phyloP scores from a whole-genome alignment of 2,329 filamentous ascomycete species.

The Neonectria hederae region DNA sequence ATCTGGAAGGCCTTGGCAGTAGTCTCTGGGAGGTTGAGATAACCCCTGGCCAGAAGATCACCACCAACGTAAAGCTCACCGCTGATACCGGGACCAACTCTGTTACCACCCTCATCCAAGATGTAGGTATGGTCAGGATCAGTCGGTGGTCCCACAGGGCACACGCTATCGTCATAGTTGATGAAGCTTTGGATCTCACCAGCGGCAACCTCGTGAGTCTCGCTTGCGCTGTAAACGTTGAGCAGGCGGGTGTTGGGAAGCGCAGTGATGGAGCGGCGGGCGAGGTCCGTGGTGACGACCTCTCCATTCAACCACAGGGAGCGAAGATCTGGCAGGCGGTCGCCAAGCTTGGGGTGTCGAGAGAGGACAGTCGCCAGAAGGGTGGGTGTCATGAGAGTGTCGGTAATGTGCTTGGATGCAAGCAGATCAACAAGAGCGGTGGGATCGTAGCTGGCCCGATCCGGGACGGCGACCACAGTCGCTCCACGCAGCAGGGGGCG shows the following conservation, averaged over 20 bases:
- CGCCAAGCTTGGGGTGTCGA: conserved; percentile 71
- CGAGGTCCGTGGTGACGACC: conserved; percentile 82
- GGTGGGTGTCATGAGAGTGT: conserved; percentile 86
- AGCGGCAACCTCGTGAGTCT: conserved; percentile 83
- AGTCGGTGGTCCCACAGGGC: conserved; percentile 77
- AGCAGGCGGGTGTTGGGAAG: conserved; percentile 75
- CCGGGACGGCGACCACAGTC: conserved; percentile 78
- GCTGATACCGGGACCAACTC: conserved; percentile 67
- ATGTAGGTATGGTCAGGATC: conserved; percentile 77
- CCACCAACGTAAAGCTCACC: conserved; percentile 83
- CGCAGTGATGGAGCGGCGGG: conserved; percentile 71
- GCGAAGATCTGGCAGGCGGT: conserved; percentile 70
- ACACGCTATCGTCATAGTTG: conserved; percentile 70
- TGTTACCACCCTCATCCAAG: conserved; percentile 73
- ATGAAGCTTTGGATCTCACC: conserved; percentile 78
- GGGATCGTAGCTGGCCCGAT: conserved; percentile 81
- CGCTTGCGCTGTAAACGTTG: conserved; percentile 85
- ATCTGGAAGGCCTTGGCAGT: conserved; percentile 77
- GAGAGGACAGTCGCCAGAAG: conserved; percentile 78
- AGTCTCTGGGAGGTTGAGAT: conserved; percentile 81
- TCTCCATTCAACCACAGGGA: conserved; percentile 85
- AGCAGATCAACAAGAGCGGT: conserved; percentile 77
- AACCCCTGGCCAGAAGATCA: conserved; percentile 76
- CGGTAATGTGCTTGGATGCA: conserved; percentile 72
- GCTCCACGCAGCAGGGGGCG: conserved; percentile 80